These are phyloP conservation scores for Cutaneotrichosporon spelunceum DNA, from an alignment of 1,284 basidiomycete species.

Conservation along the genomic window DNA sequence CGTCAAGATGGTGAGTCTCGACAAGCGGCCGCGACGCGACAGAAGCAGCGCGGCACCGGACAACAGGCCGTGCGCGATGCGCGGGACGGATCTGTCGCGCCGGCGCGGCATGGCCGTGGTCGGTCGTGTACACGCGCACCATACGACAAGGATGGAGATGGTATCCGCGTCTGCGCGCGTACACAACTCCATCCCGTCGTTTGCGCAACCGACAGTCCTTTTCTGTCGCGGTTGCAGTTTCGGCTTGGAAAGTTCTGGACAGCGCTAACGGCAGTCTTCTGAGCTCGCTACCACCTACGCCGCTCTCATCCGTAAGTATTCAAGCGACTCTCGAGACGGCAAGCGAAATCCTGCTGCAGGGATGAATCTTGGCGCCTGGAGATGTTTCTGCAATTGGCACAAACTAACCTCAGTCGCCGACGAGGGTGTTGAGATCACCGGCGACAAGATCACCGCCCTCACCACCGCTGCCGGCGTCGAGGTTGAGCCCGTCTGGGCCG, in stretches of 20 bases:
- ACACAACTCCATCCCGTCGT: too few species aligned
- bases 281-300: constrained; percentile 74
- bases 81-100: neutral
- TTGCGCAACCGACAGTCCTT: too few species aligned
- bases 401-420: constrained; percentile 62
- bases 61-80: neutral
- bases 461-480: constrained; percentile 80
- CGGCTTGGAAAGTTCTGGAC: neutral
- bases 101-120: neutral
- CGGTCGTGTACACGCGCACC: neutral
- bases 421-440: constrained; percentile 91
- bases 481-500: constrained; percentile 95
- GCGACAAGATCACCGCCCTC: constrained; percentile 85
- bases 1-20: constrained; percentile 6
- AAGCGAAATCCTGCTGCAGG: neutral
- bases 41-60: neutral
- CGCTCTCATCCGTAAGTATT: constrained; percentile 28
- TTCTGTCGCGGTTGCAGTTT: neutral
- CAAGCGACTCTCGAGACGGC: neutral
- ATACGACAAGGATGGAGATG: neutral
- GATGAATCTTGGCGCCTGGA: neutral
- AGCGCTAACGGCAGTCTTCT: constrained; percentile 32
- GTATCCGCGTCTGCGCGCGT: neutral
- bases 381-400: neutral
- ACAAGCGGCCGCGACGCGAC: neutral